phyloP scores from a whole-genome alignment of 2,329 filamentous ascomycete genomes.

The Clonostachys solani region DNA sequence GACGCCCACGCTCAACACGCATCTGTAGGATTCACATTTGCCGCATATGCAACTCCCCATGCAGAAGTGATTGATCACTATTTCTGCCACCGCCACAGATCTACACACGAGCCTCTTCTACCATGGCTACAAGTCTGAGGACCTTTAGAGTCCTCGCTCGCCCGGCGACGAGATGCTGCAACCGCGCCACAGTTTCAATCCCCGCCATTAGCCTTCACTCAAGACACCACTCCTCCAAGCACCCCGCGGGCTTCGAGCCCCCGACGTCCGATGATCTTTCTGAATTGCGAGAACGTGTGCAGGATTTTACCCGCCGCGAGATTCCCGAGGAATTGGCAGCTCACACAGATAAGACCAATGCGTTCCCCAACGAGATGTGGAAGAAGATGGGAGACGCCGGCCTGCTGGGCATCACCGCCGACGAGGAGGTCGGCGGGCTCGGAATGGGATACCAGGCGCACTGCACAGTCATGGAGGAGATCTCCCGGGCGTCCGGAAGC shows the following conservation, averaged over 20 bases:
- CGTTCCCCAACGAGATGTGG: slow-evolving; percentile 91
- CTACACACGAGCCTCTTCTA: background rate
- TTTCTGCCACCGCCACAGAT: no score
- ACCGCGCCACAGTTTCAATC: background rate
- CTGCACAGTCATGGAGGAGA: slow-evolving; percentile 91
- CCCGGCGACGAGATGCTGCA: slow-evolving; percentile 6
- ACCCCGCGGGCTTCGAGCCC: slow-evolving; percentile 59
- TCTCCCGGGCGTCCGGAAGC: slow-evolving; percentile 78
- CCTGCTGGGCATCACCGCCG: slow-evolving; percentile 87
- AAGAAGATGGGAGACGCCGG: slow-evolving; percentile 86
- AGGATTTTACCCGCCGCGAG: slow-evolving; percentile 86
- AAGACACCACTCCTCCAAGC: slow-evolving; percentile 50
- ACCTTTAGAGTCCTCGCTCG: slow-evolving; percentile 22
- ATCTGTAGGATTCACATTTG: background rate
- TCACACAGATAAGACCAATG: slow-evolving; percentile 78
- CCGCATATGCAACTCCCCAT: background rate
- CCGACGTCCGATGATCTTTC: slow-evolving; percentile 70
- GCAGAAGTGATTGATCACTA: no score
- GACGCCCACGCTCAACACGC: no score
- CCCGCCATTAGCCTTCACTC: slow-evolving; percentile 18
- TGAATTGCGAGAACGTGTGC: slow-evolving; percentile 78
- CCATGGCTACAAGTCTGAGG: slow-evolving; percentile 8
- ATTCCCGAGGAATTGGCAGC: slow-evolving; percentile 80
- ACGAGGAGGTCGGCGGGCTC: slow-evolving; percentile 86
- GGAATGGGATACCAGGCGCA: slow-evolving; percentile 96